Percentiles rank a stretch among this genome's conserved stretches.
These are phyloP conservation scores for Pseudocercospora macadamiae DNA, from an alignment of 2,329 filamentous ascomycete species.

Conservation along the genomic window DNA sequence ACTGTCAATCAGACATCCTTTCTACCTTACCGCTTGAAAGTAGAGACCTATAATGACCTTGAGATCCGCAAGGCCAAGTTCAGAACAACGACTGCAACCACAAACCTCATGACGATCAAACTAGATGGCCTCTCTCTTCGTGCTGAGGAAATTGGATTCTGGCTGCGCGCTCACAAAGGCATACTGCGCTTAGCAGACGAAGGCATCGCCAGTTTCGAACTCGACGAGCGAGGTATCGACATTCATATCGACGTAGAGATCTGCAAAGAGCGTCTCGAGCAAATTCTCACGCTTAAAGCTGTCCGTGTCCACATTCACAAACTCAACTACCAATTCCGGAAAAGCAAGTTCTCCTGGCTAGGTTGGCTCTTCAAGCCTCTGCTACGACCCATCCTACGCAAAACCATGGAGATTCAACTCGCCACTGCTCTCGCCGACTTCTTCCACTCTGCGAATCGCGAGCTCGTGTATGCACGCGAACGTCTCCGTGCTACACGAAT, in stretches of 20 bases:
- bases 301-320: constrained; percentile 86
- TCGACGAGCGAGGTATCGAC: constrained; percentile 87
- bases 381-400: constrained; percentile 77
- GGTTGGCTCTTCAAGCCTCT: constrained; percentile 85
- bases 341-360: constrained; percentile 75
- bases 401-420: constrained; percentile 77
- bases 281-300: constrained; percentile 74
- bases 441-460: constrained; percentile 76
- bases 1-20: constrained; percentile 88
- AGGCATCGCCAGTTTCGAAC: constrained; percentile 80
- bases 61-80: constrained; percentile 79
- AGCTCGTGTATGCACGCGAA: constrained; percentile 84
- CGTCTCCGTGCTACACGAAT: constrained; percentile 83
- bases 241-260: constrained; percentile 84
- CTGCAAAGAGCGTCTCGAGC: constrained; percentile 74
- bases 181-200: constrained; percentile 76
- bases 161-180: constrained; percentile 77
- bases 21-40: constrained; percentile 77
- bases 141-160: constrained; percentile 87
- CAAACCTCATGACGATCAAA: constrained; percentile 70
- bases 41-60: constrained; percentile 84
- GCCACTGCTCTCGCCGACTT: constrained; percentile 70
- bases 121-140: constrained; percentile 81
- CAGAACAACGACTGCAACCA: constrained; percentile 70
- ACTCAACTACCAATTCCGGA: constrained; percentile 74